Evolutionary conservation across 2,329 filamentous ascomycete species (phyloP).

Genomic region (Colletotrichum aenigma): DNA sequence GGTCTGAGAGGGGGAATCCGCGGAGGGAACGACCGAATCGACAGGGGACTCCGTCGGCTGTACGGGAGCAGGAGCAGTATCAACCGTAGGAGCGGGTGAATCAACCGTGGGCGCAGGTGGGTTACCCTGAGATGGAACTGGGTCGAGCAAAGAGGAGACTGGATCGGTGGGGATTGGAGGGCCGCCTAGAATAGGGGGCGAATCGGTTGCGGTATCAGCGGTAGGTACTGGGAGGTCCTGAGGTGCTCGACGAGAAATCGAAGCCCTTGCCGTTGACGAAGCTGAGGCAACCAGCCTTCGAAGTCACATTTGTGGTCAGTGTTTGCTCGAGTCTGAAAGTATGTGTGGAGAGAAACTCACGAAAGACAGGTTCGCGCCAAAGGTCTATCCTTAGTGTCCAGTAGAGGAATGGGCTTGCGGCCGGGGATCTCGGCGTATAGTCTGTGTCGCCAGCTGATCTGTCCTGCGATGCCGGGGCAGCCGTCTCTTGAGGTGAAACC

Average conservation of each 20-base stretch:
- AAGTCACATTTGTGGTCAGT: not conserved
- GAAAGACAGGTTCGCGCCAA: conserved; percentile 25
- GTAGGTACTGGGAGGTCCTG: not conserved
- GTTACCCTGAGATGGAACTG: not conserved
- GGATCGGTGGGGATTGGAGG: not conserved
- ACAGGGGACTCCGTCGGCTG: not conserved
- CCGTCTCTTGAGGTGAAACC: conserved; percentile 24
- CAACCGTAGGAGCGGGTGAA: not conserved
- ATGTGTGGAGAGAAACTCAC: conserved; percentile 15
- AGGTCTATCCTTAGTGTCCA: conserved; percentile 26
- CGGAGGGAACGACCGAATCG: not conserved
- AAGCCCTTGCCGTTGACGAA: not conserved
- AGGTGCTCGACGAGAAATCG: not conserved
- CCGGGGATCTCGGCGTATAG: conserved; percentile 25
- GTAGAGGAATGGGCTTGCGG: conserved; percentile 11
- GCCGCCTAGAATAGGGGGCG: not conserved
- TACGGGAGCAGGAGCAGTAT: not conserved
- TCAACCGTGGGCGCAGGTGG: not conserved
- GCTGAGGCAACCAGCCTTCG: not conserved
- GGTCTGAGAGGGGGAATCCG: not conserved
- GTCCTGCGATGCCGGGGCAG: conserved; percentile 29
- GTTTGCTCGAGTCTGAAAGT: not conserved
- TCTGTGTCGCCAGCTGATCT: conserved; percentile 31
- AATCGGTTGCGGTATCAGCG: not conserved
- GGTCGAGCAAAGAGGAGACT: not conserved